phyloP scores from a whole-genome alignment of 164 flowering plant genomes.

The Tetracentron sinense region DNA sequence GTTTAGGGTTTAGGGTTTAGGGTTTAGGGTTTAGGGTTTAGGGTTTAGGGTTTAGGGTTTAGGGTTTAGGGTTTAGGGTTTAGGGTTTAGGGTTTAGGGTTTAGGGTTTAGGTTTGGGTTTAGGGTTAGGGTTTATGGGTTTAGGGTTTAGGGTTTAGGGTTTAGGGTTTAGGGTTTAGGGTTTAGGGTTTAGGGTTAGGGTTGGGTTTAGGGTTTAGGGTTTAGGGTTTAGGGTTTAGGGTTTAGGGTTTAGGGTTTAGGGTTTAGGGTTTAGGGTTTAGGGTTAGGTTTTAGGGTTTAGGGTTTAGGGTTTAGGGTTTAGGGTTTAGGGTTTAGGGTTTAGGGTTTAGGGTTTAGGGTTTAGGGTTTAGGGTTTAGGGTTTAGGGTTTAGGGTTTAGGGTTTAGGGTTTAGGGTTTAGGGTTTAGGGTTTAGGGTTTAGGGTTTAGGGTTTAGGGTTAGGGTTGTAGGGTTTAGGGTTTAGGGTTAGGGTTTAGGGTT shows the following conservation, averaged over 20 bases:
- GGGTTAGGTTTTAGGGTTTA: constrained; percentile 18
- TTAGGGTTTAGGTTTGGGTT: too few relatives aligned
- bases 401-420: constrained; percentile 5
- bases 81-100: too few relatives aligned
- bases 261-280: too few relatives aligned
- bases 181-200: constrained; percentile 4
- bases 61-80: too few relatives aligned
- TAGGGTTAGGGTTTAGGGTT: neutral
- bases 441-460: constrained; percentile 5
- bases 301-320: constrained; percentile 23
- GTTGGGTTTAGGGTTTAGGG: constrained; percentile 6
- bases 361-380: too few relatives aligned
- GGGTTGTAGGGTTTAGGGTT: neutral
- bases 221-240: constrained; percentile 2
- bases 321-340: constrained; percentile 25
- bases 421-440: constrained; percentile 7
- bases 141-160: constrained; percentile 9
- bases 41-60: too few relatives aligned
- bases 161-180: constrained; percentile 3
- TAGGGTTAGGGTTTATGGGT: too few relatives aligned
- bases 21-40: too few relatives aligned
- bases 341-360: constrained; percentile 18
- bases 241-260: neutral
- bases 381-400: constrained; percentile 16
- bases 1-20: too few relatives aligned